Percentiles rank a stretch among this genome's conserved stretches.
These are phyloP conservation scores for Saccharomycopsis capsularis DNA, from an alignment of 805 yeast species.

Conservation along the genomic window DNA sequence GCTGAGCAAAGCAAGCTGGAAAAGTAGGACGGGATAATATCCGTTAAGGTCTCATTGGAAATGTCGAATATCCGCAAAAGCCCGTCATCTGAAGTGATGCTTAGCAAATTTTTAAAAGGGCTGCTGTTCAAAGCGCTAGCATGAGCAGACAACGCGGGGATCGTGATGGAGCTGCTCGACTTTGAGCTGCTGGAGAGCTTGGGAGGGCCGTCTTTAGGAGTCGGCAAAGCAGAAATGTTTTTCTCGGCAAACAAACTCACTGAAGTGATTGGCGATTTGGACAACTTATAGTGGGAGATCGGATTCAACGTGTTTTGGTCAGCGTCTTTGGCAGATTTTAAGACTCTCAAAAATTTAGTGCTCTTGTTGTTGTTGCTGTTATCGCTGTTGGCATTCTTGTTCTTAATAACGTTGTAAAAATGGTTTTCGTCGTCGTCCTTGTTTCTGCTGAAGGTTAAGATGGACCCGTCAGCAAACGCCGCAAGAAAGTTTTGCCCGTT, in stretches of 20 bases:
- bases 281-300: constrained; percentile 57
- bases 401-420: constrained; percentile 18
- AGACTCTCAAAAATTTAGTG: constrained; percentile 14
- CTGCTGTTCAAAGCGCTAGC: background rate
- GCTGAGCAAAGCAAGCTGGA: constrained; percentile 51
- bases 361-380: constrained; percentile 30
- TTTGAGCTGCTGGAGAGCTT: background rate
- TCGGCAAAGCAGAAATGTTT: constrained; percentile 5
- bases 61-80: constrained; percentile 51
- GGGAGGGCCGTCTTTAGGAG: background rate
- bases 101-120: constrained; percentile 31
- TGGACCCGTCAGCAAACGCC: constrained; percentile 59
- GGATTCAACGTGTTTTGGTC: constrained; percentile 28
- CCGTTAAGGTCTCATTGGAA: constrained; percentile 36
- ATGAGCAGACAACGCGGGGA: background rate
- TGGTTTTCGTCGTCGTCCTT: constrained; percentile 39
- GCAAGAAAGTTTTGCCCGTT: constrained; percentile 44
- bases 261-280: constrained; percentile 50
- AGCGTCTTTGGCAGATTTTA: constrained; percentile 5
- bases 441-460: constrained; percentile 44
- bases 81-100: constrained; percentile 62
- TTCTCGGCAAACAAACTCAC: constrained; percentile 36
- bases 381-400: constrained; percentile 30
- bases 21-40: constrained; percentile 56
- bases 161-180: background rate